Base-by-base conservation (phyloP, 202 grass and related monocot species). In the Schoenoplectus triqueter region DNA sequence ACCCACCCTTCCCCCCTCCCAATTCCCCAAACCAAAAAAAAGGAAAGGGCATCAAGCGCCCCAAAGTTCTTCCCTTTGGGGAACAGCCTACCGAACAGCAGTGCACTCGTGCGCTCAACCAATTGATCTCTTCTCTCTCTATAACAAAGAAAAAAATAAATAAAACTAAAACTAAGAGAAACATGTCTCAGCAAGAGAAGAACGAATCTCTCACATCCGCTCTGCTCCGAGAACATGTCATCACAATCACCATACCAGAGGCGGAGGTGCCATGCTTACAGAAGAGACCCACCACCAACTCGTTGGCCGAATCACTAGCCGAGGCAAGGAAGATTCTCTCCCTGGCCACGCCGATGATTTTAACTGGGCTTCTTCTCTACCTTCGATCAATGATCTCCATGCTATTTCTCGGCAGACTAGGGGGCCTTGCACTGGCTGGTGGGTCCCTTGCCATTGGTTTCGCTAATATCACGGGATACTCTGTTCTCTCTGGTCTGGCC, bases 321-420 rank as follows among this genome's bases (percentile, higher is more conserved):
- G 95, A 97, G 84, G 92, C 85, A 9, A 75, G 79, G 2, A 88
- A 92, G 47, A 97, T 95, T 1, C 89, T 97, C 0, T 81, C 55
- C 83, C 86, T 97, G 60, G 95, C 95, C 21, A 81, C 90, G 2
- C 95, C 95, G 3, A 97, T 97, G 95, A 94, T 93, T 18, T 66
- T 97, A 19, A 97, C 92, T 1, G 96, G 96, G 0, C 90, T 98
- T 5, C 89, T 99, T 1, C 87, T 96, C 60, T 99, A 99, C 86
- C 94, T 92, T 82, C 91, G 96, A 7, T 95, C 96, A 3, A 99
- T 99, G 93, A 92, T 99, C 1, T 99, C 96, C 19, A 99, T 99
- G 96, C 88, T 99, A 79, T 99, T 99, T 81, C 91, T 99, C 78
- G 96, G 96, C 3, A 85, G 60, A 0, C 89, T 99, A 8, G 90